These are phyloP conservation scores for Euphorbia pulcherrima DNA, from an alignment of 345 rosid genomes.

Conservation along the genomic window DNA sequence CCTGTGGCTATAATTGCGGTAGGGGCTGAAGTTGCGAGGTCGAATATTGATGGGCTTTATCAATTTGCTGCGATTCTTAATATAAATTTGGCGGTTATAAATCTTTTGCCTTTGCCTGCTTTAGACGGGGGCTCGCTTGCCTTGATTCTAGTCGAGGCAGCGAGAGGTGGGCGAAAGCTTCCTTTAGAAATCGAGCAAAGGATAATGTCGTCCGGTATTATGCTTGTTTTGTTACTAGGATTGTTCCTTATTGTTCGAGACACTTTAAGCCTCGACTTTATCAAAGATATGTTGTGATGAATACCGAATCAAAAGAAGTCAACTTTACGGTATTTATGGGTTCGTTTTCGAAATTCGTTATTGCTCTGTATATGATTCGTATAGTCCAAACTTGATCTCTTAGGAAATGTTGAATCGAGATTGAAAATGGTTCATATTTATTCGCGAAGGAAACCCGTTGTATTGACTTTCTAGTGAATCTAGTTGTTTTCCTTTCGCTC, in stretches of 20 bases:
- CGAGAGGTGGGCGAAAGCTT: constrained; percentile 85
- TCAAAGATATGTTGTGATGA: constrained; percentile 66
- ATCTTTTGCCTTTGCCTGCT: constrained; percentile 90
- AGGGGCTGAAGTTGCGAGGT: constrained; percentile 97
- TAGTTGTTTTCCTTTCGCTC: too few species aligned
- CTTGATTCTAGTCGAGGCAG: constrained; percentile 76
- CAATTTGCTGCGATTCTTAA: constrained; percentile 88
- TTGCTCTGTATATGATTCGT: not conserved
- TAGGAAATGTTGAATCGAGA: too few species aligned
- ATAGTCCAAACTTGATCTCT: too few species aligned
- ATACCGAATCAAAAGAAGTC: not conserved
- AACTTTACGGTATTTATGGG: constrained; percentile 17
- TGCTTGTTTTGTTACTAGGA: constrained; percentile 74
- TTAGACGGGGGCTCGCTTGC: constrained; percentile 91
- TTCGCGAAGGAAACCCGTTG: too few species aligned
- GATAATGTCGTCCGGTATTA: constrained; percentile 83
- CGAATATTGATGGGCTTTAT: constrained; percentile 75
- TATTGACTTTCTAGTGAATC: too few species aligned
- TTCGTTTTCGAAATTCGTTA: constrained; percentile 9
- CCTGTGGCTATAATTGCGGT: constrained; percentile 95
- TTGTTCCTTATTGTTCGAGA: constrained; percentile 83
- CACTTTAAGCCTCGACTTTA: constrained; percentile 80
- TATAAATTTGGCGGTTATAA: constrained; percentile 82
- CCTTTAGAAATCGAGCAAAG: constrained; percentile 84
- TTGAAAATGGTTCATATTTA: too few species aligned